A percentile compares a stretch with the other conserved stretches of the same genome.
Conservation (phyloP, 441 rosid genomes). For the Euphorbia schlechtendalii region DNA sequence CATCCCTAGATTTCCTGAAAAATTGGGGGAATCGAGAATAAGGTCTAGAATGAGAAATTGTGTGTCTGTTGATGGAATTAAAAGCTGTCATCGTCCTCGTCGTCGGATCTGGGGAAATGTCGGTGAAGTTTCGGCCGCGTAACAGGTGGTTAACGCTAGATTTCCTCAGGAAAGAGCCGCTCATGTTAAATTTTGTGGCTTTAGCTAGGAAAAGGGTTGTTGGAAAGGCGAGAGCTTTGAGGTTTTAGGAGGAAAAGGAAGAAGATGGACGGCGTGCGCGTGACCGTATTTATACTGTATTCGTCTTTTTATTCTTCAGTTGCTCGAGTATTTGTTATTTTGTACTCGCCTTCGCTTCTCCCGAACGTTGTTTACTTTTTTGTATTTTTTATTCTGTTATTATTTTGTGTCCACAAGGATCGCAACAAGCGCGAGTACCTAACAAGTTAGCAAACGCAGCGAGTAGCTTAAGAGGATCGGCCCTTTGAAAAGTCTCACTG, state of each 20-base stretch:
- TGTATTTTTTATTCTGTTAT: background rate
- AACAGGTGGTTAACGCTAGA: conserved; percentile 23
- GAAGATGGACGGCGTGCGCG: background rate
- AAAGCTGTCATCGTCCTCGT: background rate
- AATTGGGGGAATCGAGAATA: conserved; percentile 31
- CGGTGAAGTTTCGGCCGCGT: conserved; percentile 16
- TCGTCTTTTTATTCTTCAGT: background rate
- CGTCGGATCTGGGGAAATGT: conserved; percentile 7
- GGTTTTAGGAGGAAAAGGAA: conserved; percentile 4
- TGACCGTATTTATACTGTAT: background rate
- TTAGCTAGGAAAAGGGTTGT: background rate
- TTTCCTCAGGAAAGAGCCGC: conserved; percentile 31
- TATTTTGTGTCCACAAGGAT: no score
- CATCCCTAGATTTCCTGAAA: conserved; percentile 32
- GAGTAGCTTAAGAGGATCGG: no score
- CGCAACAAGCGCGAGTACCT: no score
- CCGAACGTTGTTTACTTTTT: background rate
- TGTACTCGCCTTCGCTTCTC: conserved; percentile 15
- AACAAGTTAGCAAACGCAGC: no score
- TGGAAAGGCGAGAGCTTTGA: background rate
- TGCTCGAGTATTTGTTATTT: background rate
- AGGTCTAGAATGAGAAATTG: conserved; percentile 26
- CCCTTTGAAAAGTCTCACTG: background rate
- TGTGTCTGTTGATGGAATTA: conserved; percentile 9
- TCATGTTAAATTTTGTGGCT: conserved; percentile 24